phyloP scores from a whole-genome alignment of 1,284 basidiomycete species.

The Moesziomyces globuligerus region DNA sequence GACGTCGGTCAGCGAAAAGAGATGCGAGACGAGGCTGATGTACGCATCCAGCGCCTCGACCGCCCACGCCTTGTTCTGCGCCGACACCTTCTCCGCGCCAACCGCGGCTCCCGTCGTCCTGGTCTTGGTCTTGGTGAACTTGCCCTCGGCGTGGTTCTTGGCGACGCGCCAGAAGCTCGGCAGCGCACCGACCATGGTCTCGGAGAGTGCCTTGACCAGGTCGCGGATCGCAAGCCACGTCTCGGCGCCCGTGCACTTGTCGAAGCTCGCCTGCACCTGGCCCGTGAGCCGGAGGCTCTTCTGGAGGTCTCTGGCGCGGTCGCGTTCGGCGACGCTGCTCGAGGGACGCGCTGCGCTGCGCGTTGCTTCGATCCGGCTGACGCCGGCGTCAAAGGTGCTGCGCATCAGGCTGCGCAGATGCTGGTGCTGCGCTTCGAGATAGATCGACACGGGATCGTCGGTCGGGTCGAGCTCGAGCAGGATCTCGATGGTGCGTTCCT shows the following conservation, averaged over 20 bases:
- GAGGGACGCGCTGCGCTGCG: slow-evolving; percentile 5
- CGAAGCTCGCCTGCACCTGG: slow-evolving; percentile 39
- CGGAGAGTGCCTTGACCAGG: slow-evolving; percentile 71
- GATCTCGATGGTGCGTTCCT: slow-evolving; percentile 93
- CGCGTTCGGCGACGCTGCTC: slow-evolving; percentile 74
- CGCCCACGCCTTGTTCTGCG: slow-evolving; percentile 89
- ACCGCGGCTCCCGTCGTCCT: slow-evolving; percentile 1
- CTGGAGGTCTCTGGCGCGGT: slow-evolving; percentile 69
- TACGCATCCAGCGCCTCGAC: slow-evolving; percentile 89
- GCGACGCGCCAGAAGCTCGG: slow-evolving; percentile 95
- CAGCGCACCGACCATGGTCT: slow-evolving; percentile 73
- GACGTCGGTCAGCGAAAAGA: slow-evolving; percentile 81
- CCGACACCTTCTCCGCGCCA: slow-evolving; percentile 74
- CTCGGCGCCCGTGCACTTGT: slow-evolving; percentile 42
- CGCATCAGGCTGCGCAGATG: slow-evolving; percentile 84
- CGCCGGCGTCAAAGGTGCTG: slow-evolving; percentile 72
- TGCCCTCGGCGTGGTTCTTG: slow-evolving; percentile 81
- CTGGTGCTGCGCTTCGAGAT: slow-evolving; percentile 90
- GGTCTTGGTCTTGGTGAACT: slow-evolving; percentile 35
- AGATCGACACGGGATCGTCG: slow-evolving; percentile 83
- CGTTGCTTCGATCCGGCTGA: slow-evolving; percentile 35
- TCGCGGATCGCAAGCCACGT: slow-evolving; percentile 81
- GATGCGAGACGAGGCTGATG: slow-evolving; percentile 84
- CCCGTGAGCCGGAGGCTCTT: slow-evolving; percentile 60
- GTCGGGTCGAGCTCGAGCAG: slow-evolving; percentile 62